Conservation (phyloP, 2,329 filamentous ascomycete genomes). For the Colletotrichum sp. region DNA sequence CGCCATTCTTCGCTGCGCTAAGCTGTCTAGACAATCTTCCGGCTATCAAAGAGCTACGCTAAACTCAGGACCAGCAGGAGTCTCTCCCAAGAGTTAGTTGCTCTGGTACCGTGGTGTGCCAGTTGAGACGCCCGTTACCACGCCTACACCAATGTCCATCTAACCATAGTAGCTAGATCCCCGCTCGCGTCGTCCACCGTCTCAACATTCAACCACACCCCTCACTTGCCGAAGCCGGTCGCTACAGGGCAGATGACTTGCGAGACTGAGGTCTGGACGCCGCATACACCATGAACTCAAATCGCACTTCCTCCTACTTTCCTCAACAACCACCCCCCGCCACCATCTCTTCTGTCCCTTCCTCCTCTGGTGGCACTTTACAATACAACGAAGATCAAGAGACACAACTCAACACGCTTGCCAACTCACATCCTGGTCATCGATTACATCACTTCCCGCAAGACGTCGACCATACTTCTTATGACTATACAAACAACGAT, state of each 20-base stretch:
- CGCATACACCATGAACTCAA: constrained; percentile 3
- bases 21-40: background rate
- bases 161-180: constrained; percentile 10
- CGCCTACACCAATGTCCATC: background rate
- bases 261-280: background rate
- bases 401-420: constrained; percentile 23
- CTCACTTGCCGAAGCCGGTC: background rate
- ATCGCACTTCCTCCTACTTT: constrained; percentile 15
- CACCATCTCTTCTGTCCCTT: background rate
- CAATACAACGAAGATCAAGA: constrained; percentile 11
- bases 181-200: constrained; percentile 7
- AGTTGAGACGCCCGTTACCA: background rate
- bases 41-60: background rate
- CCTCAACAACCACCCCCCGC: constrained; percentile 9
- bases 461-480: background rate
- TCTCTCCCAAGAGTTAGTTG: background rate
- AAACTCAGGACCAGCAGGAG: background rate
- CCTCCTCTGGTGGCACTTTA: background rate
- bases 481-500: background rate
- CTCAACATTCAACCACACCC: background rate
- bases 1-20: background rate
- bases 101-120: background rate
- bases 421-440: constrained; percentile 18
- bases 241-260: background rate
- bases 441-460: background rate